Percentiles rank a stretch among this genome's conserved stretches.
Conservation (phyloP, 768 basidiomycete species). For the Termitomyces sp. region DNA sequence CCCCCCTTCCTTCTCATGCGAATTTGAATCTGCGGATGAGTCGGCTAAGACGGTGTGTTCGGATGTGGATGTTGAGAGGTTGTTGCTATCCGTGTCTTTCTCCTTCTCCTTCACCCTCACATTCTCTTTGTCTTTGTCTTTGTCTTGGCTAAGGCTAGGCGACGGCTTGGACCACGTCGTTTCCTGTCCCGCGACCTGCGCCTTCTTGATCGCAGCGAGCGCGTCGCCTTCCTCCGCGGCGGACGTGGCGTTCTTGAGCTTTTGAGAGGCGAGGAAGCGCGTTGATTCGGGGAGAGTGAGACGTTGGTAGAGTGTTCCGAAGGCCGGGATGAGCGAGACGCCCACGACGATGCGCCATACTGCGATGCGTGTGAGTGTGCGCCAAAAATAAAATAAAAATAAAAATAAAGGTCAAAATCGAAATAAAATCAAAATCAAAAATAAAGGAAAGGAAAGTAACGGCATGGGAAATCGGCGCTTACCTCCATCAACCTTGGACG, state of each 20-base stretch:
- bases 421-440: neutral
- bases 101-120: too few relatives aligned
- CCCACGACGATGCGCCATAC: slow-evolving; percentile 77
- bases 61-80: neutral
- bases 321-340: slow-evolving; percentile 73
- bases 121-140: neutral
- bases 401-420: neutral
- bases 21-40: neutral
- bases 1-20: neutral
- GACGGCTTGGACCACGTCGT: slow-evolving; percentile 21
- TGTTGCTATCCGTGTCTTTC: neutral
- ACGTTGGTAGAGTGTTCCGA: slow-evolving; percentile 73
- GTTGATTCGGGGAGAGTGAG: slow-evolving; percentile 70
- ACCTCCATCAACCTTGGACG: slow-evolving; percentile 71
- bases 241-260: slow-evolving; percentile 22
- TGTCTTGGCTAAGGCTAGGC: neutral
- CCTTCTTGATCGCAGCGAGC: slow-evolving; percentile 31
- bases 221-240: slow-evolving; percentile 24
- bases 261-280: slow-evolving; percentile 48
- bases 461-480: slow-evolving; percentile 15
- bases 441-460: too few relatives aligned
- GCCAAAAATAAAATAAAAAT: neutral
- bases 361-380: slow-evolving; percentile 14
- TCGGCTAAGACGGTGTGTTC: neutral
- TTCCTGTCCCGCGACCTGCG: slow-evolving; percentile 27